Evolutionary conservation across 306 rosid genomes (phyloP), one percentile per base, ranked within the genome.

Genomic region (Crataegus laevigata): DNA sequence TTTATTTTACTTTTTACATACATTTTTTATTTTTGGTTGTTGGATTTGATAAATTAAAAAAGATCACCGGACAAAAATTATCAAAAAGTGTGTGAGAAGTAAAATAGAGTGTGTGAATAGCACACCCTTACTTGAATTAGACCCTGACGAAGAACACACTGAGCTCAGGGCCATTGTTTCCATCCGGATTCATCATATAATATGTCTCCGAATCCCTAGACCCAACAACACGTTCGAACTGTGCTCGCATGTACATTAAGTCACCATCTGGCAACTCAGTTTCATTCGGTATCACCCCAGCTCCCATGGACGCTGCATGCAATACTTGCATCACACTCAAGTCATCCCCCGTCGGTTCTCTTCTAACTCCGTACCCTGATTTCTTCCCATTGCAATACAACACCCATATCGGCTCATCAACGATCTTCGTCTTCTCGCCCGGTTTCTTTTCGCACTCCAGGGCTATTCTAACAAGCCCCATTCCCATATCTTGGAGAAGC

Each of bases 191-290:
- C 87, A 87, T 63, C 97, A 94, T 91, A 17, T 94, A 89, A 52
- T 84, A 94, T 10, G 97, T 86, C 76, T 94, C 98, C 0, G 98
- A 91, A 32, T 94, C 98, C 82, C 77, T 94, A 0, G 98, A 91
- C 45, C 97, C 98, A 5, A 86, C 73, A 8, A 90, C 97, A 1
- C 94, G 83, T 76, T 90, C 97, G 43, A 94, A 91, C 81, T 82
- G 30, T 0, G 85, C 90, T 69, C 98, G 88, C 96, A 87, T 83
- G 69, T 91, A 94, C 29, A 88, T 87, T 18, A 94, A 14, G 21
- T 94, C 96, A 8, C 92, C 94, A 1, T 86, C 91, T 0, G 78
- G 69, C 30, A 1, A 73, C 47, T 77, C 45, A 81, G 83, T 1
- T 73, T 81, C 82, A 8, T n/a, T 30, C 0, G 98, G 98, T 11